phyloP scores from a whole-genome alignment of 2,329 filamentous ascomycete species.

The Paecilomyces formosus region DNA sequence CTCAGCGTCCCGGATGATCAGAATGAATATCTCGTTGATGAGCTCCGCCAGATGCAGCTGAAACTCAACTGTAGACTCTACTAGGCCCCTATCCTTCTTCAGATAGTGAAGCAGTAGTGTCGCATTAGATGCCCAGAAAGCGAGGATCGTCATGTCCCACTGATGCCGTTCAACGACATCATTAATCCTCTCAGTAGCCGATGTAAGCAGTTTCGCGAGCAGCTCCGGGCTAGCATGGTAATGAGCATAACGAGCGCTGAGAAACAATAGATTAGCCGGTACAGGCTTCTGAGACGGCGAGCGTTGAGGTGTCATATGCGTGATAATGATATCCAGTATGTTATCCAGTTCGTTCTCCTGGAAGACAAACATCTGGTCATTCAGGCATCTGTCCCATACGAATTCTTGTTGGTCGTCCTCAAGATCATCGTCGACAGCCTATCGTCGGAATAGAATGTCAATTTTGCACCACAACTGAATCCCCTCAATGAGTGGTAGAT shows the following conservation, averaged over 20 bases:
- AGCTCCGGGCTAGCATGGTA: conserved; percentile 89
- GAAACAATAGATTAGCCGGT: conserved; percentile 92
- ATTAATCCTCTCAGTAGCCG: conserved; percentile 94
- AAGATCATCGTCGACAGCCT: conserved; percentile 60
- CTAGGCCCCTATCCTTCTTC: conserved; percentile 81
- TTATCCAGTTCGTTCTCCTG: conserved; percentile 87
- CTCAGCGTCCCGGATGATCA: conserved; percentile 94
- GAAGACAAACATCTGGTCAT: conserved; percentile 99
- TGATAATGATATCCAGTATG: conserved; percentile 93
- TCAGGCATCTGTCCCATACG: conserved; percentile 86
- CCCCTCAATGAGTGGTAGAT: conserved; percentile 4
- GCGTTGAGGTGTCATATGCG: conserved; percentile 93
- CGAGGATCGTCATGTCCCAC: conserved; percentile 99
- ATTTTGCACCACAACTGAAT: not conserved
- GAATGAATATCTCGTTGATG: conserved; percentile 96
- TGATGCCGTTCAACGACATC: conserved; percentile 91
- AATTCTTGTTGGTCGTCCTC: conserved; percentile 91
- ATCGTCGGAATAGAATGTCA: conserved; percentile 1
- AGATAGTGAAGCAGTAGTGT: conserved; percentile 93
- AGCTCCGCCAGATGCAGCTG: conserved; percentile 89
- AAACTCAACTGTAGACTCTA: conserved; percentile 76
- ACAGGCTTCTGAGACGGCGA: conserved; percentile 97
- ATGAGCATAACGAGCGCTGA: conserved; percentile 91
- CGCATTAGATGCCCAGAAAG: conserved; percentile 98
- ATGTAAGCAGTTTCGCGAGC: conserved; percentile 68